Conservation (phyloP, 164 flowering plant genomes). For the Stephania cephalantha region DNA sequence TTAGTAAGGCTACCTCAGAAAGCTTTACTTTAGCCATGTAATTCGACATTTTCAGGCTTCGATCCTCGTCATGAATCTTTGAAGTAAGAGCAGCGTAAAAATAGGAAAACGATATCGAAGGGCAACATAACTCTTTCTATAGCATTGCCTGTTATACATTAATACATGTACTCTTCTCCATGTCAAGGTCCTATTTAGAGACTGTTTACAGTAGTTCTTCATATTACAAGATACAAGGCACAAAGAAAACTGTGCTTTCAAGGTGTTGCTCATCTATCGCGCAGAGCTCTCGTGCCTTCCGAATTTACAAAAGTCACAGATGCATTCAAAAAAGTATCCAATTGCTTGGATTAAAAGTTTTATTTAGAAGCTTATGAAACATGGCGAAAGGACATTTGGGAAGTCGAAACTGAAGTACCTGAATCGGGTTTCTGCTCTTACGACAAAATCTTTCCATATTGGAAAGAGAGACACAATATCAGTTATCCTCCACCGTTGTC, state of each 20-base stretch:
- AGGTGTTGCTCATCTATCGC: background rate
- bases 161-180: background rate
- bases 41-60: background rate
- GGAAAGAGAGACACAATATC: background rate
- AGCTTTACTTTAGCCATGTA: background rate
- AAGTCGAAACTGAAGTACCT: background rate
- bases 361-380: background rate
- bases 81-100: background rate
- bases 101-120: background rate
- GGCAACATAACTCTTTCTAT: background rate
- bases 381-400: slow-evolving; percentile 1
- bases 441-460: background rate
- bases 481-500: slow-evolving; percentile 3
- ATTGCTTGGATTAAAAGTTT: background rate
- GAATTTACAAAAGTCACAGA: background rate
- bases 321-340: background rate
- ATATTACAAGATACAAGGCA: slow-evolving; percentile 3
- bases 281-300: background rate
- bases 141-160: slow-evolving; percentile 2
- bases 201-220: slow-evolving; percentile 1
- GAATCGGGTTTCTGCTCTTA: background rate
- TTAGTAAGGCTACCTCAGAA: background rate
- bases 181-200: background rate
- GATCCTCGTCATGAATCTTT: background rate
- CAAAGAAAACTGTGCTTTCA: background rate